These are phyloP conservation scores for Geotrichum bryndzae DNA, from an alignment of 1,139 yeast species.

Conservation along the genomic window DNA sequence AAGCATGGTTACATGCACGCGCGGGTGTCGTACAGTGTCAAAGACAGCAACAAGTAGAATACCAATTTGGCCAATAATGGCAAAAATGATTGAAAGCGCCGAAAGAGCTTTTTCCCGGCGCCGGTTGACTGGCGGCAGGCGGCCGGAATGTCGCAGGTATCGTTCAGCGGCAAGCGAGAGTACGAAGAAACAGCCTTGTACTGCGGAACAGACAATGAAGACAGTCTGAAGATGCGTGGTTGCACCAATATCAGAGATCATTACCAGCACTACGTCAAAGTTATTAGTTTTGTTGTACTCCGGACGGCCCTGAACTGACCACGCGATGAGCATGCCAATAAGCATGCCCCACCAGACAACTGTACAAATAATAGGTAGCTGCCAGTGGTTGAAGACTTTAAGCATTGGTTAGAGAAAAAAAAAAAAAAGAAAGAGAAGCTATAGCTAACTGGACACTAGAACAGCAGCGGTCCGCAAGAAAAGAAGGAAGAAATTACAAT, in stretches of 20 bases:
- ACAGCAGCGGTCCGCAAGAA: too few relatives aligned
- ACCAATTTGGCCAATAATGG: slow-evolving; percentile 68
- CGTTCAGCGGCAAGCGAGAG: slow-evolving; percentile 59
- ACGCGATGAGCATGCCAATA: slow-evolving; percentile 56
- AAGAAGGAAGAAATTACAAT: background rate
- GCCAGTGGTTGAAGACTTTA: slow-evolving; percentile 30
- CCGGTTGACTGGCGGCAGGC: slow-evolving; percentile 51
- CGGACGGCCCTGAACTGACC: slow-evolving; percentile 66
- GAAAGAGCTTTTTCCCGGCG: slow-evolving; percentile 47
- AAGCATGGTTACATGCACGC: slow-evolving; percentile 66
- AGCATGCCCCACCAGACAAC: slow-evolving; percentile 76
- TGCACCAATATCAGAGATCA: slow-evolving; percentile 81
- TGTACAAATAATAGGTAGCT: slow-evolving; percentile 52
- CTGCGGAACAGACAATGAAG: slow-evolving; percentile 71
- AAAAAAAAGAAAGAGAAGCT: background rate
- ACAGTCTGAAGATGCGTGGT: slow-evolving; percentile 70
- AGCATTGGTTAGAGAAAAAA: slow-evolving; percentile 5
- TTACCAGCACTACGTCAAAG: slow-evolving; percentile 28
- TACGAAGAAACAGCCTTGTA: slow-evolving; percentile 72
- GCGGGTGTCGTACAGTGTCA: slow-evolving; percentile 54
- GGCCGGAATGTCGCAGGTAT: slow-evolving; percentile 46
- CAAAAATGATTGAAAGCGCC: slow-evolving; percentile 47
- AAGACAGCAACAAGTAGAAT: slow-evolving; percentile 70
- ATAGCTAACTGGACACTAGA: too few relatives aligned
- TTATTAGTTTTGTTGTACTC: slow-evolving; percentile 6